These are phyloP conservation scores for Podospora fimiseda DNA, from an alignment of 495 filamentous ascomycete genomes.

Conservation along the genomic window DNA sequence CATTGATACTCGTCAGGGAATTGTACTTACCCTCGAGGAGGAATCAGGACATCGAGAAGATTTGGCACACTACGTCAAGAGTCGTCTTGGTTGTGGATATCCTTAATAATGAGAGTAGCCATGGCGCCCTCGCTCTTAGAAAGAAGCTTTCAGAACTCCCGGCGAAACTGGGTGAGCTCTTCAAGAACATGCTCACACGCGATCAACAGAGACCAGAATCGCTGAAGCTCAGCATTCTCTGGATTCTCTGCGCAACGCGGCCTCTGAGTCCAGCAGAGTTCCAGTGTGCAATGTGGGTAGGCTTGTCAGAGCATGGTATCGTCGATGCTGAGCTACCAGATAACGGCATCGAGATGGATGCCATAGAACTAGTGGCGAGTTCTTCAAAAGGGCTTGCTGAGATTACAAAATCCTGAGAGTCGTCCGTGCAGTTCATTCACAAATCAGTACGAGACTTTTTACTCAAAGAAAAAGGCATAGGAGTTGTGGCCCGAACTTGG, in stretches of 20 bases:
- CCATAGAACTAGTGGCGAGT: slow-evolving; percentile 19
- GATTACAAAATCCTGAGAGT: slow-evolving; percentile 19
- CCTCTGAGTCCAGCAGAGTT: slow-evolving; percentile 29
- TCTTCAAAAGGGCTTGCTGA: slow-evolving; percentile 33
- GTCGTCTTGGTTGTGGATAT: slow-evolving; percentile 33
- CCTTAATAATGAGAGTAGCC: slow-evolving; percentile 27
- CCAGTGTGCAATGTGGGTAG: slow-evolving; percentile 29
- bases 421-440: slow-evolving; percentile 36
- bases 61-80: slow-evolving; percentile 16
- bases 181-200: slow-evolving; percentile 27
- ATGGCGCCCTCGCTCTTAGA: slow-evolving; percentile 10
- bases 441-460: slow-evolving; percentile 33
- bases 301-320: slow-evolving; percentile 4
- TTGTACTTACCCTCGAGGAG: slow-evolving; percentile 19
- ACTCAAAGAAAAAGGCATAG: slow-evolving; percentile 23
- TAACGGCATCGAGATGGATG: slow-evolving; percentile 5
- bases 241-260: slow-evolving; percentile 28
- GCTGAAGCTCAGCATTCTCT: slow-evolving; percentile 30
- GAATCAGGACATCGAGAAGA: slow-evolving; percentile 15
- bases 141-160: slow-evolving; percentile 26
- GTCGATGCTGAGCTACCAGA: not conserved
- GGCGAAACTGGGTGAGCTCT: slow-evolving; percentile 21
- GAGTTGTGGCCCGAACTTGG: slow-evolving; percentile 31
- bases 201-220: slow-evolving; percentile 22
- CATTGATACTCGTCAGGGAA: slow-evolving; percentile 29